These are phyloP conservation scores for Mrakia hoshinonis DNA, from an alignment of 768 basidiomycete species.

Conservation along the genomic window DNA sequence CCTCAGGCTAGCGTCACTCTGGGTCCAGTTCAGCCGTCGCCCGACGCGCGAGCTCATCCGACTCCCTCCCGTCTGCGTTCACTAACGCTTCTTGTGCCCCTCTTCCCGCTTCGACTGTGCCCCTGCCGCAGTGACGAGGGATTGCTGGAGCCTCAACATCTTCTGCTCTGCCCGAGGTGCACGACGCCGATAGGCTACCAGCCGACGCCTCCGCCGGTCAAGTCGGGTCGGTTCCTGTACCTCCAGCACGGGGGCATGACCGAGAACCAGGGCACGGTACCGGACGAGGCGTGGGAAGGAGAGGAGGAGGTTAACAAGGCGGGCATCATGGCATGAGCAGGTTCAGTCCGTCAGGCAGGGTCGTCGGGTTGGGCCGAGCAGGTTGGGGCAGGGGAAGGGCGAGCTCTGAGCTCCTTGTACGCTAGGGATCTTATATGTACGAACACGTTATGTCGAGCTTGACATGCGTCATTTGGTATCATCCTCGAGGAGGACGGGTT, in stretches of 20 bases:
- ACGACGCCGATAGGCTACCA: constrained; percentile 32
- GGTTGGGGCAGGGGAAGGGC: too few relatives aligned
- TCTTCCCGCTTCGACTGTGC: not conserved
- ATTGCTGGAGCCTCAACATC: constrained; percentile 37
- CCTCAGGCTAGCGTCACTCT: not conserved
- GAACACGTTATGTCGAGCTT: too few relatives aligned
- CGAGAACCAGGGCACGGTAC: constrained; percentile 22
- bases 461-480: too few relatives aligned
- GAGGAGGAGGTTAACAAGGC: constrained; percentile 20
- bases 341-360: too few relatives aligned
- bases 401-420: too few relatives aligned
- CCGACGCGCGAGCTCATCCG: not conserved
- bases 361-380: too few relatives aligned
- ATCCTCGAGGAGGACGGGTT: too few relatives aligned
- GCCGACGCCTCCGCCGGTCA: constrained; percentile 19
- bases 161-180: constrained; percentile 37
- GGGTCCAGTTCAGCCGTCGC: too few relatives aligned
- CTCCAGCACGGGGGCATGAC: constrained; percentile 25
- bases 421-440: too few relatives aligned
- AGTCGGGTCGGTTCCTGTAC: constrained; percentile 15
- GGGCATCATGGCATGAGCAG: too few relatives aligned
- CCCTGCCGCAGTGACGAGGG: constrained; percentile 15
- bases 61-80: not conserved
- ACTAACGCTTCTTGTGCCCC: not conserved
- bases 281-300: constrained; percentile 29